Conservation (phyloP, 305 asterid genomes). For the Rubia balearica region DNA sequence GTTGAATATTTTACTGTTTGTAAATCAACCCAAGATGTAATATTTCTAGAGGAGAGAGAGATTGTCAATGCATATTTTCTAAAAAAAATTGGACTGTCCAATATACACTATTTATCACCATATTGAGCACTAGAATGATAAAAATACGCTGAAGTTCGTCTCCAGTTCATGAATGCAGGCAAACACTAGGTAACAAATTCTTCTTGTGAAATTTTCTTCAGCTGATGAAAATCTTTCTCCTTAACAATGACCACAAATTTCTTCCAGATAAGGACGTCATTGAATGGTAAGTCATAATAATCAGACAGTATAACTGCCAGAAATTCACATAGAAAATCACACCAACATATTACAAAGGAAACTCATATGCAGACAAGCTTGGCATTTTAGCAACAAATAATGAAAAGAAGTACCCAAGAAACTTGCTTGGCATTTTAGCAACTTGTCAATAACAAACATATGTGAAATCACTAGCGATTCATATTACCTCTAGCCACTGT, state of each 20-base stretch:
- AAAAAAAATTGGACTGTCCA: too few relatives aligned
- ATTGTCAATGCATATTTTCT: not conserved
- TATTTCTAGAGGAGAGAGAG: not conserved
- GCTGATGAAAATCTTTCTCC: constrained; percentile 86
- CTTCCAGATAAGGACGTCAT: constrained; percentile 55
- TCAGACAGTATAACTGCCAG: constrained; percentile 85
- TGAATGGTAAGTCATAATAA: constrained; percentile 77
- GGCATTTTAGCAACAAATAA: not conserved
- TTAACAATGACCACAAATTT: constrained; percentile 65
- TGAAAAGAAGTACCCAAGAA: not conserved
- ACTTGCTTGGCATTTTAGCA: not conserved
- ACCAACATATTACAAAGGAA: not conserved
- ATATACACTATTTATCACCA: not conserved
- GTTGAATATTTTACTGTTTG: not conserved
- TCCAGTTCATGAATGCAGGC: not conserved
- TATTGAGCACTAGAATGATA: not conserved
- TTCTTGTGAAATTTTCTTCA: constrained; percentile 56
- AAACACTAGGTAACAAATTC: constrained; percentile 36
- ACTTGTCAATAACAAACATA: not conserved
- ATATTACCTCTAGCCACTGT: not conserved
- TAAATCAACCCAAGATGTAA: not conserved
- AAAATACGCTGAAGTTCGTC: not conserved
- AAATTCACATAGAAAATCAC: constrained; percentile 13
- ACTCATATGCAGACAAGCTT: not conserved
- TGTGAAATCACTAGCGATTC: not conserved